Evolutionary conservation across 2,329 filamentous ascomycete species (phyloP).

Genomic region (Raffaelea arxii): DNA sequence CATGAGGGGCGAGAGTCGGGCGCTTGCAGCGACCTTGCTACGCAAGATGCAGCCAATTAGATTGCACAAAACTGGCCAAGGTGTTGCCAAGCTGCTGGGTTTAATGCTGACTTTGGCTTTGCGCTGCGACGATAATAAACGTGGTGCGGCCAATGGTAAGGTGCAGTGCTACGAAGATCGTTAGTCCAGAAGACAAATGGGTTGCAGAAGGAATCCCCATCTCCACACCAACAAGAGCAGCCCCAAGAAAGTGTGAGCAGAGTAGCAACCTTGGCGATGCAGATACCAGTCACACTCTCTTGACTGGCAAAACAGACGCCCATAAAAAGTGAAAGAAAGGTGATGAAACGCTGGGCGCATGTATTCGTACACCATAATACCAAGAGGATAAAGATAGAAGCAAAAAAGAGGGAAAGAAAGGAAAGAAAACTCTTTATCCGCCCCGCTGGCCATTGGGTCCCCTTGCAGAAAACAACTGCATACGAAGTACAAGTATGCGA

Average conservation of each 20-base stretch:
- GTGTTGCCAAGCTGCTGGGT: not conserved
- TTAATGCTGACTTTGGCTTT: not conserved
- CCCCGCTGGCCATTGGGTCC: not conserved
- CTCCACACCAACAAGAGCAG: not conserved
- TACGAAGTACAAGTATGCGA: too few relatives aligned
- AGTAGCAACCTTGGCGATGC: slow-evolving; percentile 4
- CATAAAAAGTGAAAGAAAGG: not conserved
- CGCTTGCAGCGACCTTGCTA: not conserved
- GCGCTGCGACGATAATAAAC: not conserved
- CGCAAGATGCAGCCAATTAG: not conserved
- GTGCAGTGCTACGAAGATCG: not conserved
- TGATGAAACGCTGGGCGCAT: not conserved
- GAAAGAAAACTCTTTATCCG: too few relatives aligned
- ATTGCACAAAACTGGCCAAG: too few relatives aligned
- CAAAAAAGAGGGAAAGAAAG: too few relatives aligned
- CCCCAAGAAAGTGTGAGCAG: not conserved
- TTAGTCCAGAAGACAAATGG: not conserved
- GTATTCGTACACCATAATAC: too few relatives aligned
- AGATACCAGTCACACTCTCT: slow-evolving; percentile 3
- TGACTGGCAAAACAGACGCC: slow-evolving; percentile 1
- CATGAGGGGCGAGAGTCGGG: not conserved
- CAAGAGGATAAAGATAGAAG: too few relatives aligned
- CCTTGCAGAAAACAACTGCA: too few relatives aligned
- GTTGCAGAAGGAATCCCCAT: not conserved
- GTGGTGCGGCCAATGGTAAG: slow-evolving; percentile 1